These are phyloP conservation scores for Trichoderma atroviride DNA, from an alignment of 2,329 filamentous ascomycete species.

Conservation along the genomic window DNA sequence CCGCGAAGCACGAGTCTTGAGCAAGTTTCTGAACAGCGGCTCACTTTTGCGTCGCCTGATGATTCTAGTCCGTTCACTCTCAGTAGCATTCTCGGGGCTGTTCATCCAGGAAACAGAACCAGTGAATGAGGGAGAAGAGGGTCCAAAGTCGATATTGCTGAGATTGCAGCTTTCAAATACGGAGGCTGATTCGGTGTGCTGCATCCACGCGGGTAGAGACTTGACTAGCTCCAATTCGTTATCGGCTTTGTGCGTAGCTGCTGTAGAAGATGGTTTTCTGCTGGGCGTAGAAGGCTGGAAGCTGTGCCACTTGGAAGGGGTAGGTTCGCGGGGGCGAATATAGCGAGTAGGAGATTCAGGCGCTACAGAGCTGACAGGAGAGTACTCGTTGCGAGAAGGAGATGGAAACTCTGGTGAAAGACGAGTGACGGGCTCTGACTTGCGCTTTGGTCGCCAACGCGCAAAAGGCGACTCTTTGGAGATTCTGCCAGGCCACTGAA, in stretches of 20 bases:
- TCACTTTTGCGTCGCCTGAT: slow-evolving; percentile 41
- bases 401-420: neutral
- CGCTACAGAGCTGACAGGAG: neutral
- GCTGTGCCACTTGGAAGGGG: slow-evolving; percentile 36
- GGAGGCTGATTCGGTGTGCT: slow-evolving; percentile 14
- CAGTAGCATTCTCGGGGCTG: slow-evolving; percentile 28
- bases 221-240: slow-evolving; percentile 14
- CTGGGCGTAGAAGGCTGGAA: slow-evolving; percentile 29
- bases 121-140: slow-evolving; percentile 34
- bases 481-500: neutral
- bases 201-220: slow-evolving; percentile 17
- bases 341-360: slow-evolving; percentile 31
- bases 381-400: neutral
- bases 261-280: slow-evolving; percentile 24
- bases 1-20: slow-evolving; percentile 30
- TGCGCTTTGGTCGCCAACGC: slow-evolving; percentile 30
- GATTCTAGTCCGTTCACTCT: slow-evolving; percentile 32
- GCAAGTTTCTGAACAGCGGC: slow-evolving; percentile 37
- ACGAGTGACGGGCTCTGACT: slow-evolving; percentile 19
- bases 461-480: slow-evolving; percentile 29
- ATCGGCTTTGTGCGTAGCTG: slow-evolving; percentile 26
- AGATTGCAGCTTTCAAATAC: slow-evolving; percentile 4
- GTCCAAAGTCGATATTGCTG: slow-evolving; percentile 36
- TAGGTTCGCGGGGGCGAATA: slow-evolving; percentile 36
- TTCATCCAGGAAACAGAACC: slow-evolving; percentile 37